Evolutionary conservation across 2,329 filamentous ascomycete species (phyloP).

Genomic region (Blumeria hordei): DNA sequence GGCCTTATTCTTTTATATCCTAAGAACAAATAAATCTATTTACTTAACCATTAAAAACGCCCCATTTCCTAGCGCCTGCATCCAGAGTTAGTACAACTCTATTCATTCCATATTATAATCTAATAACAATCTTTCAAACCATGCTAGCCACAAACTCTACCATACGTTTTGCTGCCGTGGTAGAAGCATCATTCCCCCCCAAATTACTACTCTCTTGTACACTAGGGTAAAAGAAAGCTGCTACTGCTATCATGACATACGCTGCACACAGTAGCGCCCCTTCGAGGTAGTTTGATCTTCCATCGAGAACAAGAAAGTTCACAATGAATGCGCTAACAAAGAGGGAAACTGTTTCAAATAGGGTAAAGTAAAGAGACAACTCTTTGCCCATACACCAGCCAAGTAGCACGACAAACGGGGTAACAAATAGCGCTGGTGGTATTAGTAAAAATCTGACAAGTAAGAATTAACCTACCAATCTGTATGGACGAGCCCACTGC

Average conservation of each 20-base stretch:
- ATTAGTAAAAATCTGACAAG: constrained; percentile 1
- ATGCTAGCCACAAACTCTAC: too few species aligned
- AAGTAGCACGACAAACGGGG: constrained; percentile 43
- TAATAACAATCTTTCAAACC: too few species aligned
- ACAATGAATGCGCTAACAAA: constrained; percentile 70
- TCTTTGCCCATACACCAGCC: constrained; percentile 44
- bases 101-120: too few species aligned
- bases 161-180: not conserved
- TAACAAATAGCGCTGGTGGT: constrained; percentile 33
- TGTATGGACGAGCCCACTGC: constrained; percentile 49
- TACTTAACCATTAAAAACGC: too few species aligned
- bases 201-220: constrained; percentile 21
- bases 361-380: constrained; percentile 67
- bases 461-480: constrained; percentile 22
- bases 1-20: too few species aligned
- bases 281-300: constrained; percentile 69
- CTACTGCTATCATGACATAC: constrained; percentile 42
- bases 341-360: constrained; percentile 71
- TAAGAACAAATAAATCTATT: too few species aligned
- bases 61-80: too few species aligned
- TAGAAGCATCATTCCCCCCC: constrained; percentile 6
- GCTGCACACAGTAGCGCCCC: constrained; percentile 43
- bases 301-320: constrained; percentile 69
- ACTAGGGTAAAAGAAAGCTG: constrained; percentile 41
- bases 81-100: too few species aligned